phyloP scores from a whole-genome alignment of 441 rosid species.

The Populus hybrid region DNA sequence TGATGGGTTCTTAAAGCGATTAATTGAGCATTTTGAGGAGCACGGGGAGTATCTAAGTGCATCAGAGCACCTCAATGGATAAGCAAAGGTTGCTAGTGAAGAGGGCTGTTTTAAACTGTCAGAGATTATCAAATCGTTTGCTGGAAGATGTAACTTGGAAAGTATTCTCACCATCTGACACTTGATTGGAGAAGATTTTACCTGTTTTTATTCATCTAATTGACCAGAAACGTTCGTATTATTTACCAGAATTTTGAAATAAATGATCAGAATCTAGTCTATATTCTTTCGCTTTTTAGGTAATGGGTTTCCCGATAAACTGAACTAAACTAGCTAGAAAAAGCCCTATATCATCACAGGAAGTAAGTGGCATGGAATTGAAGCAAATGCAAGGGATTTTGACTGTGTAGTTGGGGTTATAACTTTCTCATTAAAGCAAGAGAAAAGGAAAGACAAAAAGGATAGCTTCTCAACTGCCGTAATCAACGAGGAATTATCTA shows the following conservation, averaged over 20 bases:
- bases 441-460: slow-evolving; percentile 1
- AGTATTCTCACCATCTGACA: background rate
- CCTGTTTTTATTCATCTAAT: background rate
- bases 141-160: background rate
- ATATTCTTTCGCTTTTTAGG: background rate
- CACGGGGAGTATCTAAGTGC: slow-evolving; percentile 92
- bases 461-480: slow-evolving; percentile 2
- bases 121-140: background rate
- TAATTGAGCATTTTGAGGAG: slow-evolving; percentile 86
- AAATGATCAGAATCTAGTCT: background rate
- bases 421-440: slow-evolving; percentile 2
- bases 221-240: background rate
- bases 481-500: slow-evolving; percentile 6
- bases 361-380: slow-evolving; percentile 13
- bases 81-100: slow-evolving; percentile 4
- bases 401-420: slow-evolving; percentile 2
- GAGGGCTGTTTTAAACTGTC: background rate
- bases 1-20: slow-evolving; percentile 70
- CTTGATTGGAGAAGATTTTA: background rate
- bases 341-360: slow-evolving; percentile 13
- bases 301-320: background rate
- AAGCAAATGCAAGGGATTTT: slow-evolving; percentile 2
- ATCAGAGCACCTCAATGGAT: slow-evolving; percentile 60
- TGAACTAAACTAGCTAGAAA: background rate
- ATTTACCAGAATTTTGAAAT: slow-evolving; percentile 1